Percentiles rank a stretch among this genome's conserved stretches.
These are phyloP conservation scores for Penicillium paradoxum DNA, from an alignment of 495 filamentous ascomycete species.

Conservation along the genomic window DNA sequence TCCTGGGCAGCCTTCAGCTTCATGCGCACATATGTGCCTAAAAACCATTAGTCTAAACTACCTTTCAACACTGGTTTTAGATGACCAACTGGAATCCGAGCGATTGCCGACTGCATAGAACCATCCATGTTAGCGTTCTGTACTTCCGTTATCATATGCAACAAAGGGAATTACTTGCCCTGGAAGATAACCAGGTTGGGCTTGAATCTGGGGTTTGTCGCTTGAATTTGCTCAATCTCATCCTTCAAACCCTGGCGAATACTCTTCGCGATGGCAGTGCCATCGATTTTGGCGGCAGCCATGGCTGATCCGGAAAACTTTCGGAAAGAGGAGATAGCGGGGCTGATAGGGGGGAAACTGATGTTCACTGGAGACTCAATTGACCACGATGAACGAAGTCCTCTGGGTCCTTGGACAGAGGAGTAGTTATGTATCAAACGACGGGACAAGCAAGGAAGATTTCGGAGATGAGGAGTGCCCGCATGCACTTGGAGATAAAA, in stretches of 20 bases:
- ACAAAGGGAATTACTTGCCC: conserved; percentile 48
- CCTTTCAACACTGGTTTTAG: neutral
- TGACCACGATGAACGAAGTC: conserved; percentile 8
- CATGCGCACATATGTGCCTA: conserved; percentile 98
- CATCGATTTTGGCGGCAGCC: conserved; percentile 89
- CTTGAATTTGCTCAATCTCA: conserved; percentile 77
- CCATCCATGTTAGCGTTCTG: conserved; percentile 9
- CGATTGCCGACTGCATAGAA: conserved; percentile 65
- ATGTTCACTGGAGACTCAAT: conserved; percentile 13
- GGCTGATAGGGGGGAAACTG: conserved; percentile 10
- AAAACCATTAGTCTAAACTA: conserved; percentile 23
- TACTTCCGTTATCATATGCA: neutral
- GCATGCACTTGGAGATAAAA: conserved; percentile 22
- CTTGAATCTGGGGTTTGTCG: conserved; percentile 76
- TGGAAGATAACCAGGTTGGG: conserved; percentile 90
- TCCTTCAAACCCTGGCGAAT: conserved; percentile 74
- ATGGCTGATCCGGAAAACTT: conserved; percentile 55
- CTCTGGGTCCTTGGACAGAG: conserved; percentile 19
- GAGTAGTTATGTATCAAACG: conserved; percentile 14
- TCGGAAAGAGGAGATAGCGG: conserved; percentile 18
- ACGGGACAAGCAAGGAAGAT: conserved; percentile 15
- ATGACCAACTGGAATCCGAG: conserved; percentile 79
- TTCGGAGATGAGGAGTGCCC: conserved; percentile 21
- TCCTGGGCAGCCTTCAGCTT: conserved; percentile 96
- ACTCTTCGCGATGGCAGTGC: conserved; percentile 84